Evolutionary conservation across 305 asterid genomes (phyloP).

Genomic region (Fraxinus floribunda): DNA sequence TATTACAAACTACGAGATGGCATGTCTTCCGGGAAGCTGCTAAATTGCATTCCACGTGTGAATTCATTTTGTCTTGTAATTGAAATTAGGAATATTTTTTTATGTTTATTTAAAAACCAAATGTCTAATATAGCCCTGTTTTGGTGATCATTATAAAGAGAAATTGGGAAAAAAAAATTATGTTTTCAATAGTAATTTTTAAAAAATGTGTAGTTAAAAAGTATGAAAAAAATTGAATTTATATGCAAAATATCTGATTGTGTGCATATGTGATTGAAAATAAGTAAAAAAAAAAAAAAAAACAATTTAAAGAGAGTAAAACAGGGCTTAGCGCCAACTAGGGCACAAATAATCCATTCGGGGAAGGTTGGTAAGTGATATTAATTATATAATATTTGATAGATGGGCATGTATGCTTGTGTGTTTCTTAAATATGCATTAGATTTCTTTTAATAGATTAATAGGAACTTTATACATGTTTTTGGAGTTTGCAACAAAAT

Average conservation of each 20-base stretch:
- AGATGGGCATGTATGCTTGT: background rate
- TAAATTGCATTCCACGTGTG: constrained; percentile 27
- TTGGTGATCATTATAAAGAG: too few species aligned
- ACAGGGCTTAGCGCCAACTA: background rate
- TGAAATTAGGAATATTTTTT: background rate
- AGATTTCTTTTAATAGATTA: background rate
- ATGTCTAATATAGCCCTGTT: background rate
- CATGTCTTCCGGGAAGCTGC: constrained; percentile 49
- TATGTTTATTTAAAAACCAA: background rate
- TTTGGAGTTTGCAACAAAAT: too few species aligned
- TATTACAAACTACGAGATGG: constrained; percentile 20
- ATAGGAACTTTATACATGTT: too few species aligned
- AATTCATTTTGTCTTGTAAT: constrained; percentile 33
- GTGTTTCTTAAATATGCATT: too few species aligned
- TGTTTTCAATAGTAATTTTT: too few species aligned
- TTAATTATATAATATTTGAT: background rate
- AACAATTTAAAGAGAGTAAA: too few species aligned
- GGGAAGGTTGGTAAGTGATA: background rate
- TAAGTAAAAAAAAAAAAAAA: too few species aligned
- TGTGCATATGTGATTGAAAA: too few species aligned
- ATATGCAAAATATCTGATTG: too few species aligned
- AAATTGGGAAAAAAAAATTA: too few species aligned
- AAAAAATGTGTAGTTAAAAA: too few species aligned
- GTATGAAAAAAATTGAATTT: too few species aligned
- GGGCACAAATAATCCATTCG: background rate